phyloP scores from a whole-genome alignment of 345 rosid species.

The Luvunga scandens region DNA sequence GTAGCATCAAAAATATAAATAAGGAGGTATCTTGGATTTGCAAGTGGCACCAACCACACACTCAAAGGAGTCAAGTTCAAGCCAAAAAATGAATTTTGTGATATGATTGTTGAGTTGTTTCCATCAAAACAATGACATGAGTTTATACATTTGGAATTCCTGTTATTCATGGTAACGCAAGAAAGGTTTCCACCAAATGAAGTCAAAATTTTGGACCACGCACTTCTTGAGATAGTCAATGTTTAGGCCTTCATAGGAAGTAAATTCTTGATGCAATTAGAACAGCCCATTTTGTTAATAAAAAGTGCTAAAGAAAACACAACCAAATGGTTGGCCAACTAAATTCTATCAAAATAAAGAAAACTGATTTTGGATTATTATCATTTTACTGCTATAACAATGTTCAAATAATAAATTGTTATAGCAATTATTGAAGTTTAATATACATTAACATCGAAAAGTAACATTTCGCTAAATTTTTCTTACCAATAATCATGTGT shows the following conservation, averaged over 20 bases:
- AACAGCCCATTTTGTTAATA: no score
- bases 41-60: background rate
- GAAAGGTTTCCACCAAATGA: background rate
- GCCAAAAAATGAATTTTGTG: background rate
- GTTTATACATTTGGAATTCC: background rate
- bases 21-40: background rate
- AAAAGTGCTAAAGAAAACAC: background rate
- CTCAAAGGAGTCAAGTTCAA: background rate
- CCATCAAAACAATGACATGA: constrained; percentile 10
- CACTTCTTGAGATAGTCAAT: background rate
- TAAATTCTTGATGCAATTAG: background rate
- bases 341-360: background rate
- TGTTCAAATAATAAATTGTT: no score
- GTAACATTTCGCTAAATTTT: no score
- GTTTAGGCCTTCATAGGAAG: background rate
- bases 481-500: no score
- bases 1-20: background rate
- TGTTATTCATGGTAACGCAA: background rate
- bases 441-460: no score
- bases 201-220: constrained; percentile 9
- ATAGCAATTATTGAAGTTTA: no score
- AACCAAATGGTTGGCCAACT: background rate
- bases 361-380: background rate
- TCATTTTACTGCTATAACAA: no score
- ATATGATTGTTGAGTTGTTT: background rate